phyloP scores from a whole-genome alignment of 2,329 filamentous ascomycete genomes.

The Podosphaera fusca region DNA sequence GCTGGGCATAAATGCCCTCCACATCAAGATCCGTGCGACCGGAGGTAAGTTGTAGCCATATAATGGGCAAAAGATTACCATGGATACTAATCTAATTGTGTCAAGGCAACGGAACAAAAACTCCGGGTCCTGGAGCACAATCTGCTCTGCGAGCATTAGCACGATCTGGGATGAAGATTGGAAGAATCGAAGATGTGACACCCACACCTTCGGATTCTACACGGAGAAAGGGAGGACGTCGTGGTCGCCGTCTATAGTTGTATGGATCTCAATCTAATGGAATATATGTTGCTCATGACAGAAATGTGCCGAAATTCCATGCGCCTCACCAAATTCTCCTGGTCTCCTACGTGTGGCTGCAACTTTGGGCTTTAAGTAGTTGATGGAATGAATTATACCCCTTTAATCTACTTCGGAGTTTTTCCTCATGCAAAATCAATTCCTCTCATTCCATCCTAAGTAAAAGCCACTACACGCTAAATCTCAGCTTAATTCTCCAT shows the following conservation, averaged over 20 bases:
- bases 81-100: constrained; percentile 2
- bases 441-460: no score
- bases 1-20: constrained; percentile 77
- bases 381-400: no score
- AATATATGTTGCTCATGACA: no score
- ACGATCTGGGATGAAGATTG: constrained; percentile 99
- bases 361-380: no score
- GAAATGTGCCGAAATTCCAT: no score
- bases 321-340: no score
- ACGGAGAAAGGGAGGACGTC: constrained; percentile 99
- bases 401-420: no score
- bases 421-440: no score
- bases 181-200: constrained; percentile 98
- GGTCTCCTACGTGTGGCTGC: no score
- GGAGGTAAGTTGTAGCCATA: constrained; percentile 39
- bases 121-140: constrained; percentile 94
- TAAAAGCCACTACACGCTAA: no score
- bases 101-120: constrained; percentile 95
- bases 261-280: constrained; percentile 6
- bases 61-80: not conserved
- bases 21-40: constrained; percentile 99
- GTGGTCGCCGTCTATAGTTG: constrained; percentile 96
- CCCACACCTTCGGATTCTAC: constrained; percentile 98
- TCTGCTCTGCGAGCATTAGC: constrained; percentile 96
- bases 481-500: no score